Conservation (phyloP, 768 basidiomycete genomes). For the Rossbeevera mucosa region DNA sequence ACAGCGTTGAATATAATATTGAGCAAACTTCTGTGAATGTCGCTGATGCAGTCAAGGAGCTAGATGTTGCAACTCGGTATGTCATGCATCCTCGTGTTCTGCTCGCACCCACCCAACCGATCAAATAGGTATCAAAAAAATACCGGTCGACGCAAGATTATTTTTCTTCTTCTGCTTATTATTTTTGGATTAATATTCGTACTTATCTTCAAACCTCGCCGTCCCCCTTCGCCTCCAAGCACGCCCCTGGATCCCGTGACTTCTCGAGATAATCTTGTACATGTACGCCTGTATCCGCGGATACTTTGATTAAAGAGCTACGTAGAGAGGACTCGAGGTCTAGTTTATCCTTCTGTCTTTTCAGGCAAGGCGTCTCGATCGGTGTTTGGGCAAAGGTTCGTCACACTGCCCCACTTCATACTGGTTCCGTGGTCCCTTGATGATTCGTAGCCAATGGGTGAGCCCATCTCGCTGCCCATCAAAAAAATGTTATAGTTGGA, state of each 20-base stretch:
- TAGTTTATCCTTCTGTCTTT: slow-evolving; percentile 4
- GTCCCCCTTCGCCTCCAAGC: slow-evolving; percentile 36
- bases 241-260: slow-evolving; percentile 24
- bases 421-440: slow-evolving; percentile 4
- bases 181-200: slow-evolving; percentile 85
- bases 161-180: slow-evolving; percentile 84
- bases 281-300: slow-evolving; percentile 31
- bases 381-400: slow-evolving; percentile 16
- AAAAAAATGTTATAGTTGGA: not conserved
- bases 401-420: slow-evolving; percentile 1
- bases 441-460: slow-evolving; percentile 9
- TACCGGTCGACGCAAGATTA: slow-evolving; percentile 89
- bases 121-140: slow-evolving; percentile 81
- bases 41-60: slow-evolving; percentile 78
- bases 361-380: slow-evolving; percentile 2
- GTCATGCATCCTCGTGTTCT: slow-evolving; percentile 23
- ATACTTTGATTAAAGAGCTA: slow-evolving; percentile 25
- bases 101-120: not conserved
- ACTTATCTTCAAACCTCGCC: slow-evolving; percentile 88
- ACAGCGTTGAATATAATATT: slow-evolving; percentile 96
- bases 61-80: slow-evolving; percentile 77
- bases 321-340: slow-evolving; percentile 12
- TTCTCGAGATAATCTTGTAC: slow-evolving; percentile 26
- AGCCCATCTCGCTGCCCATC: slow-evolving; percentile 6
- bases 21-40: slow-evolving; percentile 84